Evolutionary conservation across 176 grass and related monocot species (phyloP).

Genomic region (Bothriochloa decipiens): DNA sequence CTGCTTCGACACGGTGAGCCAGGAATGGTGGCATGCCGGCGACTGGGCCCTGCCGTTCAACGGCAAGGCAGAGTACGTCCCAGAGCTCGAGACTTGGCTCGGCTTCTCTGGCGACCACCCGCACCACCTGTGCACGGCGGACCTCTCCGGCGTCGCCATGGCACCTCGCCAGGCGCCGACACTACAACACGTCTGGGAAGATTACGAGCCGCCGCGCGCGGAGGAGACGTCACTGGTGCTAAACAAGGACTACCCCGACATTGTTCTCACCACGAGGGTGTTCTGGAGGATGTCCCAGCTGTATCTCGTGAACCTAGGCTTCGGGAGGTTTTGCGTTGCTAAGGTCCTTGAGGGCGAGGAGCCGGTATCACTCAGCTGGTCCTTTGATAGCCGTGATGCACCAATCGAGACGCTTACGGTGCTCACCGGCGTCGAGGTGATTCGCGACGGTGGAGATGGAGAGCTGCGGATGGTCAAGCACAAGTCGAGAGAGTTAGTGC

Average conservation of each 20-base stretch:
- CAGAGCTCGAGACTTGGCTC: neutral
- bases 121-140: neutral
- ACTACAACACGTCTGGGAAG: neutral
- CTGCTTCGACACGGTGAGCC: neutral
- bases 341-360: neutral
- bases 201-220: neutral
- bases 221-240: neutral
- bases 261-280: neutral
- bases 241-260: neutral
- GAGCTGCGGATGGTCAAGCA: too few relatives aligned
- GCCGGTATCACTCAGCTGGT: neutral
- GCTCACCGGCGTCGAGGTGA: too few relatives aligned
- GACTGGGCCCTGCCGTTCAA: neutral
- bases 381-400: too few relatives aligned
- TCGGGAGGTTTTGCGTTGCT: neutral
- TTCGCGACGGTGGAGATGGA: too few relatives aligned
- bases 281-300: fast-evolving
- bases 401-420: too few relatives aligned
- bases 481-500: too few relatives aligned
- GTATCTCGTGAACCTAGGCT: neutral
- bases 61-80: neutral
- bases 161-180: neutral
- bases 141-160: neutral
- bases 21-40: neutral
- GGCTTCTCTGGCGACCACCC: neutral